Evolutionary conservation across 805 yeast genomes (phyloP).

Genomic region (Starmerella bombi): DNA sequence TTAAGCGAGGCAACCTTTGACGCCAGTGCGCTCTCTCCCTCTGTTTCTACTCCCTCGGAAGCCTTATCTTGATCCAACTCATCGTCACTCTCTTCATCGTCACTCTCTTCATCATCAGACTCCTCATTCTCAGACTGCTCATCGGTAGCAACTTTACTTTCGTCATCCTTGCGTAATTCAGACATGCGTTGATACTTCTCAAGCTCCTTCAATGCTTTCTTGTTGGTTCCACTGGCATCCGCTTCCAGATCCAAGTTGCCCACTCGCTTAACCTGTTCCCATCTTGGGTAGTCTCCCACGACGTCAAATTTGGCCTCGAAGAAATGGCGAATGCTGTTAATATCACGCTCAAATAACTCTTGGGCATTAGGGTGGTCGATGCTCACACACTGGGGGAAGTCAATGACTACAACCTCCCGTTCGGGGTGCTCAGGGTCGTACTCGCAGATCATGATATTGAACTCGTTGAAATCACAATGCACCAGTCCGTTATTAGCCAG

Average conservation of each 20-base stretch:
- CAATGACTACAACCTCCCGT: slow-evolving; percentile 76
- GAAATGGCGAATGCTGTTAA: slow-evolving; percentile 73
- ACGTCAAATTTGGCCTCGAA: slow-evolving; percentile 69
- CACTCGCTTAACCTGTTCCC: slow-evolving; percentile 56
- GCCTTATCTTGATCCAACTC: slow-evolving; percentile 29
- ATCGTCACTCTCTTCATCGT: slow-evolving; percentile 30
- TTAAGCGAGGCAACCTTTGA: neutral
- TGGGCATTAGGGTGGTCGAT: slow-evolving; percentile 84
- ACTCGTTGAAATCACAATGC: slow-evolving; percentile 96
- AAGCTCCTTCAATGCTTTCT: slow-evolving; percentile 45
- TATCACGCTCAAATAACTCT: slow-evolving; percentile 80
- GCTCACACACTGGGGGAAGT: slow-evolving; percentile 96
- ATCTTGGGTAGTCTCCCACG: slow-evolving; percentile 74
- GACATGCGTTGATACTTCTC: slow-evolving; percentile 53
- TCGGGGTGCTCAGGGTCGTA: slow-evolving; percentile 32
- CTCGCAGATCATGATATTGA: slow-evolving; percentile 76
- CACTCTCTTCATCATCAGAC: slow-evolving; percentile 27
- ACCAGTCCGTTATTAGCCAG: slow-evolving; percentile 80
- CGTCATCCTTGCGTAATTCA: slow-evolving; percentile 23
- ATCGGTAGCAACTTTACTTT: slow-evolving; percentile 27
- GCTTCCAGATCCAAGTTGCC: slow-evolving; percentile 72
- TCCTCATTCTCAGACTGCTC: slow-evolving; percentile 36
- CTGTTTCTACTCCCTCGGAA: slow-evolving; percentile 30
- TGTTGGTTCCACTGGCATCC: slow-evolving; percentile 70
- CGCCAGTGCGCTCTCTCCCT: slow-evolving; percentile 20